phyloP scores from a whole-genome alignment of 2,329 filamentous ascomycete species.

The Fusarium sp. region DNA sequence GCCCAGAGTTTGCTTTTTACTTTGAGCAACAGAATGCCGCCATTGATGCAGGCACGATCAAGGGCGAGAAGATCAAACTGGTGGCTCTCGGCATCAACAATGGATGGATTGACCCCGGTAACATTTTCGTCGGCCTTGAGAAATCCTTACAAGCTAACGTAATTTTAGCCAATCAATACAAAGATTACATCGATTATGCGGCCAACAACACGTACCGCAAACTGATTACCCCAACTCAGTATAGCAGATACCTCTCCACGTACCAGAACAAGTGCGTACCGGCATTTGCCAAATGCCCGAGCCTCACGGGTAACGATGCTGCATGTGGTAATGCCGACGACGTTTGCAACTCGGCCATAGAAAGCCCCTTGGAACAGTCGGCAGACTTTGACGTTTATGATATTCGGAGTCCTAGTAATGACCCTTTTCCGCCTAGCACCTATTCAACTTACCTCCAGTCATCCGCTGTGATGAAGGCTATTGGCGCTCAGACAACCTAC shows the following conservation, averaged over 20 bases:
- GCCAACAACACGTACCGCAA: conserved; percentile 52
- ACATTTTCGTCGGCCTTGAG: background rate
- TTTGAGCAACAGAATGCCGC: conserved; percentile 68
- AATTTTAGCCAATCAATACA: conserved; percentile 42
- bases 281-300: conserved; percentile 44
- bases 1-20: conserved; percentile 67
- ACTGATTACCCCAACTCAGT: conserved; percentile 39
- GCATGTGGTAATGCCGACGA: conserved; percentile 48
- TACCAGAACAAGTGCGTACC: conserved; percentile 47
- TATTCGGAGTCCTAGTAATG: conserved; percentile 51
- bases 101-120: conserved; percentile 64
- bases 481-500: conserved; percentile 40
- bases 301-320: conserved; percentile 30
- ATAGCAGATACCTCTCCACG: conserved; percentile 45
- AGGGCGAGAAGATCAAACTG: conserved; percentile 60
- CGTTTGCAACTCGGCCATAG: conserved; percentile 40
- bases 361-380: conserved; percentile 30
- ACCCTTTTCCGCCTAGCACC: conserved; percentile 35
- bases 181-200: conserved; percentile 50
- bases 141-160: too few species aligned
- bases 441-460: conserved; percentile 35
- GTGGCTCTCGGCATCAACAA: conserved; percentile 69
- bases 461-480: conserved; percentile 32
- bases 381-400: conserved; percentile 62
- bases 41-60: conserved; percentile 60